Evolutionary conservation across 139 green algal species (phyloP).

Genomic region (Prasinococcaceae sp.): DNA sequence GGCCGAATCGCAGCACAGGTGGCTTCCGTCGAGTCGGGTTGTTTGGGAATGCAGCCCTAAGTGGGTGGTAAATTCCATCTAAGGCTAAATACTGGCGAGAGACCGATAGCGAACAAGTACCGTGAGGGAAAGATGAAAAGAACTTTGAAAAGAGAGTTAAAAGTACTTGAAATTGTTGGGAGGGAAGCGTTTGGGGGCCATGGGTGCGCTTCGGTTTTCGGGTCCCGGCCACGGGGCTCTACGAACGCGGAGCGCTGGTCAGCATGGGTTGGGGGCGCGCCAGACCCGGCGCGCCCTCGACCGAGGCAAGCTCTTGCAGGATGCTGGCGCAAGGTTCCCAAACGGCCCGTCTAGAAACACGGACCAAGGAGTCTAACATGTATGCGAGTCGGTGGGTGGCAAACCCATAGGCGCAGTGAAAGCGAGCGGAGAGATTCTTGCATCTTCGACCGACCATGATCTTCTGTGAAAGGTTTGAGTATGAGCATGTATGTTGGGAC

Average conservation of each 20-base stretch:
- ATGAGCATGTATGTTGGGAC: conserved; percentile 71
- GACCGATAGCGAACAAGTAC: conserved; percentile 91
- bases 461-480: conserved; percentile 79
- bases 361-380: conserved; percentile 91
- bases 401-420: conserved; percentile 85
- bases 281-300: no score
- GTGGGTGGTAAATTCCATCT: conserved; percentile 81
- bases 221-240: neutral
- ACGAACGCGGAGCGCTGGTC: conserved; percentile 54
- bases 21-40: conserved; percentile 70
- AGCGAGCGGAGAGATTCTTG: conserved; percentile 60
- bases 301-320: conserved; percentile 49
- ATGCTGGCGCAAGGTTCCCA: conserved; percentile 65
- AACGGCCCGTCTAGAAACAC: conserved; percentile 88
- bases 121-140: conserved; percentile 93
- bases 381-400: conserved; percentile 73
- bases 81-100: conserved; percentile 82
- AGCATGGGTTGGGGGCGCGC: conserved; percentile 52
- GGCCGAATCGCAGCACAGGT: conserved; percentile 45
- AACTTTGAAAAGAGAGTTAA: conserved; percentile 94
- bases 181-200: conserved; percentile 64
- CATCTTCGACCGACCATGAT: conserved; percentile 75
- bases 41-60: conserved; percentile 85
- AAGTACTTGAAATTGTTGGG: conserved; percentile 89
- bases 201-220: conserved; percentile 37